Evolutionary conservation across 495 filamentous ascomycete species (phyloP).

Genomic region (Terfezia claveryi): DNA sequence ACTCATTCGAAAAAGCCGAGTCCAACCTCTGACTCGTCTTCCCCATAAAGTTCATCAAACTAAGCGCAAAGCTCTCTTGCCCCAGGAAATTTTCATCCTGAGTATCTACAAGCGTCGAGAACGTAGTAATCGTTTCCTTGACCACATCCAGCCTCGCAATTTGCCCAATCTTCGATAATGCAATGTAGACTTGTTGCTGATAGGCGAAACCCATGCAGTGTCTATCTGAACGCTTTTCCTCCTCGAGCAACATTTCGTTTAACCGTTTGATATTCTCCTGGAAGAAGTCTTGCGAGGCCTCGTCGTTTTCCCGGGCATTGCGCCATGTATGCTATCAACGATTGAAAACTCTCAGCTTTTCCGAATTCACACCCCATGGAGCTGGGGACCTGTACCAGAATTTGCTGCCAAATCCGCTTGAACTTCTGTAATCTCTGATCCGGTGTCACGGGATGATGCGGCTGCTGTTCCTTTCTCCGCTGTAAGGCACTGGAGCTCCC

Average conservation of each 20-base stretch:
- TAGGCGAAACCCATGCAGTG: constrained; percentile 70
- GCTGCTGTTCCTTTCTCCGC: constrained; percentile 32
- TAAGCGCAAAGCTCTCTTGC: constrained; percentile 58
- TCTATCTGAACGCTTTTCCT: constrained; percentile 69
- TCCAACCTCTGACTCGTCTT: constrained; percentile 36
- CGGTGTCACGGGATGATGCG: constrained; percentile 47
- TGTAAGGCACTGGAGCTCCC: constrained; percentile 25
- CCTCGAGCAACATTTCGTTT: constrained; percentile 62
- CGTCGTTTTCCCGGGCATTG: constrained; percentile 29
- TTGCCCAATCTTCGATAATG: constrained; percentile 64
- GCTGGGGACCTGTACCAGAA: constrained; percentile 36
- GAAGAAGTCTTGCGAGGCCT: constrained; percentile 27
- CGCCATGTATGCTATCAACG: constrained; percentile 24
- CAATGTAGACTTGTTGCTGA: constrained; percentile 64
- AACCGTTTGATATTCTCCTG: constrained; percentile 40
- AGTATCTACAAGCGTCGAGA: constrained; percentile 77
- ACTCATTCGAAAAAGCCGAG: constrained; percentile 54
- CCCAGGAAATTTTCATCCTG: constrained; percentile 87
- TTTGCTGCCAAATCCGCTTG: constrained; percentile 65
- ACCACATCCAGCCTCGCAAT: constrained; percentile 63
- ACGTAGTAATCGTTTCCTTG: constrained; percentile 58
- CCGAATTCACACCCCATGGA: background rate
- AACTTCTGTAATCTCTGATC: constrained; percentile 74
- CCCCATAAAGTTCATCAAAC: constrained; percentile 58
- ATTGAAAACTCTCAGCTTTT: background rate